Base-by-base conservation (phyloP, 306 rosid species). In the Mucuna pruriens region DNA sequence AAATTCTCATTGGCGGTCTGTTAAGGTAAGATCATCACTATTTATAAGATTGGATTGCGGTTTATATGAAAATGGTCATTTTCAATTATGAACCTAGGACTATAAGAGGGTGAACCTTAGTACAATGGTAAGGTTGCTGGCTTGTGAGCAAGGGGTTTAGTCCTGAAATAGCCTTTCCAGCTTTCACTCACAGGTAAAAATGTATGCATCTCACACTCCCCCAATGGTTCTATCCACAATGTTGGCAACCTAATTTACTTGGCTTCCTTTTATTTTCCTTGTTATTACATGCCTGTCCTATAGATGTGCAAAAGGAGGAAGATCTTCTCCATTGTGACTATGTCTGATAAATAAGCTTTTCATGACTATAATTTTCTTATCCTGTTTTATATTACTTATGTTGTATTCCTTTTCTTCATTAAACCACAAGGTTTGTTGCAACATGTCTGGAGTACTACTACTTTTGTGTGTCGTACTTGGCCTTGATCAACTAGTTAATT, bases 1-100 rank as follows among this genome's bases (percentile, higher is more conserved):
- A 23, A 93, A 86, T 83, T 93, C 97, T 74, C 90, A 93, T 84
- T 93, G 97, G 97, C 88, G 97, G 45, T 93, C 97, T 68, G 94
- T 93, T 68, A 91, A 93, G 97, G 97, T 91, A 79, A 74, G 77
- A 33, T 17, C n/a, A 29, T 33, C 17, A 54, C 51, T 25, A 65
- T 57, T 22, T 54, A 33, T 58, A 22, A 77, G 36, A 26, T 26
- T 60, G 8, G 34, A 5, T 49, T 67, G 73, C 20, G 15, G 17
- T 81, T 48, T 66, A 20, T 42, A 33, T 69, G 13, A 13, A 75
- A 63, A 60, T 75, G 38, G 23, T 63, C 36, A 58, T 74, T 74
- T 60, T 16, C 79, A 29, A 36, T 49, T 67, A 36, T 36, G 69
- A 36, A 45, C 22, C n/a, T 25, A 23, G 12, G 58, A 26, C 83